A percentile compares a stretch with the other conserved stretches of the same genome.
phyloP scores from a whole-genome alignment of 1,284 basidiomycete genomes.

The Phellinidium pouzarii region DNA sequence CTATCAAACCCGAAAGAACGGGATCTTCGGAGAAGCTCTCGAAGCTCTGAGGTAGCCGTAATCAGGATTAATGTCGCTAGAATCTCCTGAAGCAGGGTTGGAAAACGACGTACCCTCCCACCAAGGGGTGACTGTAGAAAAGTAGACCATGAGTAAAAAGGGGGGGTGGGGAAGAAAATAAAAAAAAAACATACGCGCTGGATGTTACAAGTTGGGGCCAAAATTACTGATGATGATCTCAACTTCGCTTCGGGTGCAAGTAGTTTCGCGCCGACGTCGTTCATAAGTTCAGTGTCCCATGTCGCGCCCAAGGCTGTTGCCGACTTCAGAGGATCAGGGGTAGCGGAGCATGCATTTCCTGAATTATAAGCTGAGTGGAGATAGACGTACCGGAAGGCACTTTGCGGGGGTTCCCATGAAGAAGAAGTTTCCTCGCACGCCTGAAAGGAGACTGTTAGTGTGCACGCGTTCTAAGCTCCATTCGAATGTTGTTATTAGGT shows the following conservation, averaged over 20 bases:
- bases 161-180: neutral
- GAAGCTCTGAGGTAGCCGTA: slow-evolving; percentile 39
- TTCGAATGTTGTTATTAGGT: slow-evolving; percentile 4
- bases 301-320: slow-evolving; percentile 72
- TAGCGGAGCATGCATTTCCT: neutral
- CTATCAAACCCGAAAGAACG: slow-evolving; percentile 60
- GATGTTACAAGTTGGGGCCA: slow-evolving; percentile 78
- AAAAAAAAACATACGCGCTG: slow-evolving; percentile 43
- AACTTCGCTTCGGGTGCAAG: slow-evolving; percentile 69
- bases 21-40: slow-evolving; percentile 83
- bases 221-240: slow-evolving; percentile 58
- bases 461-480: slow-evolving; percentile 10
- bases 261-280: slow-evolving; percentile 54
- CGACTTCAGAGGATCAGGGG: slow-evolving; percentile 31
- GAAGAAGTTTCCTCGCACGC: slow-evolving; percentile 53
- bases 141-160: neutral
- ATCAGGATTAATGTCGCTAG: neutral
- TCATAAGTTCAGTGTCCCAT: slow-evolving; percentile 62
- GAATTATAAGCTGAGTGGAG: neutral
- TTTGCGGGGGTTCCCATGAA: slow-evolving; percentile 61
- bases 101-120: slow-evolving; percentile 45
- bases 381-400: slow-evolving; percentile 41
- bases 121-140: slow-evolving; percentile 56
- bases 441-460: slow-evolving; percentile 19
- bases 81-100: neutral